Conservation (phyloP, 805 yeast genomes). For the Sugiyamaella americana region DNA sequence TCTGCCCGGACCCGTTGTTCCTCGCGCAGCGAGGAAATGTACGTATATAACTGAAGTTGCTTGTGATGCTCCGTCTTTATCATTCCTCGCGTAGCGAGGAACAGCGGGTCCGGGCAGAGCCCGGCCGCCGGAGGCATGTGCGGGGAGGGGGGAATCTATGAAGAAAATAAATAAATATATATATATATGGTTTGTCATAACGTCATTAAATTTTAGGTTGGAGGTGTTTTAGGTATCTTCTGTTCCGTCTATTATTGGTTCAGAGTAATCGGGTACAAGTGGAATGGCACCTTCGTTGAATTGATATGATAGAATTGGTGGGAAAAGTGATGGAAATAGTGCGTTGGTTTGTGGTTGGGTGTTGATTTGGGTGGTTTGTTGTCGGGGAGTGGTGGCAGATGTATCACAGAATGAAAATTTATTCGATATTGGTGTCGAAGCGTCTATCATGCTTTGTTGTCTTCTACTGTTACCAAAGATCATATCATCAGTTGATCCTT, state of each 20-base stretch:
- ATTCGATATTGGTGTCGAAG: background rate
- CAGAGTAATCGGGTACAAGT: slow-evolving; percentile 19
- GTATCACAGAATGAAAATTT: no score
- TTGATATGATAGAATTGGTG: slow-evolving; percentile 18
- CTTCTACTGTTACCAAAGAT: background rate
- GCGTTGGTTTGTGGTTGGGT: background rate
- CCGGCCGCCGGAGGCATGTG: no score
- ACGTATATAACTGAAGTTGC: no score
- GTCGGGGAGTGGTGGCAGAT: no score
- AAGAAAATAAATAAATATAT: slow-evolving; percentile 1
- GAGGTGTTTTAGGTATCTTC: background rate
- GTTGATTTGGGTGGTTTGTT: background rate
- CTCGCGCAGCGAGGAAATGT: no score
- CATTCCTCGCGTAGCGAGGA: no score
- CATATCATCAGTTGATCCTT: background rate
- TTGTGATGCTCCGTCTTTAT: no score
- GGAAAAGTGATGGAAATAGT: slow-evolving; percentile 12
- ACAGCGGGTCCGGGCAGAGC: no score
- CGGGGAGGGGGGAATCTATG: no score
- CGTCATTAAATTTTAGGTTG: background rate
- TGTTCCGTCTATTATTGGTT: background rate
- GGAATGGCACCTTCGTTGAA: slow-evolving; percentile 18
- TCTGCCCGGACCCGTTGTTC: no score
- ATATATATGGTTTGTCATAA: slow-evolving; percentile 4
- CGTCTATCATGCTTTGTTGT: background rate